Percentiles rank a stretch among this genome's conserved stretches.
Evolutionary conservation across 2,329 filamentous ascomycete species (phyloP).

Genomic region (Xylariaceae sp.): DNA sequence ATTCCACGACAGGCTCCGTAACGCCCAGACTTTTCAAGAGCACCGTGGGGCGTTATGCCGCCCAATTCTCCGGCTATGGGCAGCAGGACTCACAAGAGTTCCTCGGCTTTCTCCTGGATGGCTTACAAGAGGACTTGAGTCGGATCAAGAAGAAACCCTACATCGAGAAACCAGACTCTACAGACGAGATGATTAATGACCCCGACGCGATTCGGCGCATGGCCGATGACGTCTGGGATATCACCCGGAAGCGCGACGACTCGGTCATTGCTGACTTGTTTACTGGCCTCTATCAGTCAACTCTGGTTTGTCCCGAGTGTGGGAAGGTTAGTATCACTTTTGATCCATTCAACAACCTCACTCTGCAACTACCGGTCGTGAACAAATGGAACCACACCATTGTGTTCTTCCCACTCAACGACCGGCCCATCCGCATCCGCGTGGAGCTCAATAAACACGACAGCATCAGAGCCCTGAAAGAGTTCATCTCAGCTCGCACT

Average conservation of each 20-base stretch:
- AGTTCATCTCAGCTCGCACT: conserved; percentile 59
- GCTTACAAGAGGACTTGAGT: conserved; percentile 90
- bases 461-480: conserved; percentile 61
- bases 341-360: conserved; percentile 93
- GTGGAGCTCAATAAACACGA: conserved; percentile 76
- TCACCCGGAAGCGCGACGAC: conserved; percentile 86
- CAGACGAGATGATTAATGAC: conserved; percentile 88
- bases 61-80: conserved; percentile 85
- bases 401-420: conserved; percentile 69
- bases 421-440: conserved; percentile 61
- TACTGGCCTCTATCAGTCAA: conserved; percentile 97
- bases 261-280: conserved; percentile 94
- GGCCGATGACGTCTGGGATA: conserved; percentile 83
- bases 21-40: conserved; percentile 76
- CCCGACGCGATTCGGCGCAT: conserved; percentile 73
- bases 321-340: conserved; percentile 97
- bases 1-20: conserved; percentile 58
- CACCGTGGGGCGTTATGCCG: conserved; percentile 71
- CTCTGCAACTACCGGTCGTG: conserved; percentile 81
- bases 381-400: conserved; percentile 71
- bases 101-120: conserved; percentile 87
- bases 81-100: conserved; percentile 99
- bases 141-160: conserved; percentile 93
- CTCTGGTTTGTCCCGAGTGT: conserved; percentile 83
- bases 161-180: conserved; percentile 94